Evolutionary conservation across 2,329 filamentous ascomycete species (phyloP).

Genomic region (Lasiodiplodia gonubiensis): DNA sequence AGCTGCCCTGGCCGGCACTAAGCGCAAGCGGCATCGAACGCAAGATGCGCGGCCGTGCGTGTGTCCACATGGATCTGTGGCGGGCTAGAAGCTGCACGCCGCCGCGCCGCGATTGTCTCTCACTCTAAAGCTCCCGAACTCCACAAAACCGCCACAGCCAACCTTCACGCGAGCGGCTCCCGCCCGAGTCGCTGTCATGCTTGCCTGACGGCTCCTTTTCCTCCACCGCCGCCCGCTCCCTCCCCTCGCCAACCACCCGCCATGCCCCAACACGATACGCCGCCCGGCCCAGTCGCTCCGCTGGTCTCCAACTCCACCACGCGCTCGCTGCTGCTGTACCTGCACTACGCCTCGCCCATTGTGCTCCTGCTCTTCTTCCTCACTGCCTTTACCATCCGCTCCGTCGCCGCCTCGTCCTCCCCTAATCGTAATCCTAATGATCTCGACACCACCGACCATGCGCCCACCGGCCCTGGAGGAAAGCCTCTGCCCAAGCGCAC

Average conservation of each 20-base stretch:
- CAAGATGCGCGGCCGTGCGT: constrained; percentile 13
- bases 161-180: constrained; percentile 22
- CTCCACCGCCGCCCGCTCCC: constrained; percentile 21
- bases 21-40: constrained; percentile 5
- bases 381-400: constrained; percentile 65
- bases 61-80: constrained; percentile 19
- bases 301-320: constrained; percentile 35
- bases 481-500: constrained; percentile 78
- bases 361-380: constrained; percentile 69
- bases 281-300: constrained; percentile 25
- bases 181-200: constrained; percentile 27
- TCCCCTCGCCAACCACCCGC: constrained; percentile 25
- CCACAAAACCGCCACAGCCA: constrained; percentile 25
- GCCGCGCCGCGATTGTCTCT: constrained; percentile 25
- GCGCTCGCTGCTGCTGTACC: constrained; percentile 36
- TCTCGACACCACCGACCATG: constrained; percentile 40
- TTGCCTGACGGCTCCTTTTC: constrained; percentile 28
- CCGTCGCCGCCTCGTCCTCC: constrained; percentile 60
- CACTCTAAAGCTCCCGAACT: constrained; percentile 25
- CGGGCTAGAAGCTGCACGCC: constrained; percentile 21
- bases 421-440: constrained; percentile 42
- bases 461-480: constrained; percentile 75
- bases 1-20: constrained; percentile 12
- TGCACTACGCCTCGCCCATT: constrained; percentile 67
- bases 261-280: constrained; percentile 30